phyloP scores from a whole-genome alignment of 208 protist species.

The Eutreptiella sp. region DNA sequence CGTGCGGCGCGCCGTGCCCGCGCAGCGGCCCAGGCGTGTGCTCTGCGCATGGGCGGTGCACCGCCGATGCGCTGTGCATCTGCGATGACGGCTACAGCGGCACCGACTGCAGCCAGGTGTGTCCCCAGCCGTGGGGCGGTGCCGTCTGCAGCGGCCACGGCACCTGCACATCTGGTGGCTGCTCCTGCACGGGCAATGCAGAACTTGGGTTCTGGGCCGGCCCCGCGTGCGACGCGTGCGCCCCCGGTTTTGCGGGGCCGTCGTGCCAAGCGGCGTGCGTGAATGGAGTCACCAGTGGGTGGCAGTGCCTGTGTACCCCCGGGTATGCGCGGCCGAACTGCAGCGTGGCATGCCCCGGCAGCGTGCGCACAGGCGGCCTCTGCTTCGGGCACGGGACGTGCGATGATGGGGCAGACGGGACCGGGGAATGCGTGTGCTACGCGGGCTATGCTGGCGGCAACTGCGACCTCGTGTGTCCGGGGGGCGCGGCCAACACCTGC shows the following conservation, averaged over 20 bases:
- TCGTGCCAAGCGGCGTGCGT: slow-evolving; percentile 34
- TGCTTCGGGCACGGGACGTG: slow-evolving; percentile 19
- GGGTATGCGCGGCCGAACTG: too few relatives aligned
- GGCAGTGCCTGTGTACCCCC: too few relatives aligned
- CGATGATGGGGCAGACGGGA: slow-evolving; percentile 4
- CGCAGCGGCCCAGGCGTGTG: too few relatives aligned
- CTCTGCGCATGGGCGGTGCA: too few relatives aligned
- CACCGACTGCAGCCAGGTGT: too few relatives aligned
- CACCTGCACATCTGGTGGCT: too few relatives aligned
- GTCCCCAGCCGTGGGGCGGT: too few relatives aligned
- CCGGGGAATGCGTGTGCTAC: slow-evolving; percentile 4
- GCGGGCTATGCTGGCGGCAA: slow-evolving; percentile 17
- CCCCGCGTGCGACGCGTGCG: slow-evolving; percentile 38
- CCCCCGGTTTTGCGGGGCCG: slow-evolving; percentile 43
- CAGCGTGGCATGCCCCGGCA: slow-evolving; percentile 9
- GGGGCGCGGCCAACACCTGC: slow-evolving; percentile 25
- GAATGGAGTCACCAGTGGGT: slow-evolving; percentile 4
- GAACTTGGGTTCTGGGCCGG: slow-evolving; percentile 28
- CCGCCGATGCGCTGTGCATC: too few relatives aligned
- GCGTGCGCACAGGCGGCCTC: slow-evolving; percentile 14
- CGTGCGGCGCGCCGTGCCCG: too few relatives aligned
- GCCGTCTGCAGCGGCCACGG: too few relatives aligned
- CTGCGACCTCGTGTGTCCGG: slow-evolving; percentile 15
- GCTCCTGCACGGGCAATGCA: slow-evolving; percentile 22
- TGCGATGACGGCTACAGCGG: too few relatives aligned